Conservation (phyloP, 106 monocot species). For the Triglochin maritima region DNA sequence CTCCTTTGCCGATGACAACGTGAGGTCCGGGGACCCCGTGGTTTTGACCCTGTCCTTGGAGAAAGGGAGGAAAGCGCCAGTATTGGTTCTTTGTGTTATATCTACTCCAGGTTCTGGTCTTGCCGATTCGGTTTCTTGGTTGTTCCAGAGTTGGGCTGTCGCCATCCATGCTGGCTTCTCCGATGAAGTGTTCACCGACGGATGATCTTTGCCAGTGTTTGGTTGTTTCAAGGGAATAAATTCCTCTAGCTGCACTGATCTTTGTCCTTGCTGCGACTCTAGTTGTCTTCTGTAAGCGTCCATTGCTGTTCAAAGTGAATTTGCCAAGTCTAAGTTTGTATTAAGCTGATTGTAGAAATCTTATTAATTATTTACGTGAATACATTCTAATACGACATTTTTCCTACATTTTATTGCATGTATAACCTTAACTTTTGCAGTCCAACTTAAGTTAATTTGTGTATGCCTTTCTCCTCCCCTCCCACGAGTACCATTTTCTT, state of each 20-base stretch:
- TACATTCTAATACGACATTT: not conserved
- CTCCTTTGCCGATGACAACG: constrained; percentile 23
- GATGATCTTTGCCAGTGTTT: constrained; percentile 21
- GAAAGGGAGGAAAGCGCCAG: constrained; percentile 85
- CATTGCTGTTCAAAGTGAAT: constrained; percentile 26
- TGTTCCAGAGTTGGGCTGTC: constrained; percentile 80
- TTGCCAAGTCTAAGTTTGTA: too few relatives aligned
- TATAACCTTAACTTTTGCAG: too few relatives aligned
- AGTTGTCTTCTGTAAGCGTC: constrained; percentile 64
- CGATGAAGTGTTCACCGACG: constrained; percentile 1
- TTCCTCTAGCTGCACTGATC: constrained; percentile 55
- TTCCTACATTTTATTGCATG: too few relatives aligned
- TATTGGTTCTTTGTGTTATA: constrained; percentile 18
- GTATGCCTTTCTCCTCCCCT: too few relatives aligned
- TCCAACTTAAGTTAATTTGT: too few relatives aligned
- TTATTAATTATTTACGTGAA: not conserved
- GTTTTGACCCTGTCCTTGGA: constrained; percentile 33
- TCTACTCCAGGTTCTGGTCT: constrained; percentile 1
- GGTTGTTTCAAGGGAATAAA: constrained; percentile 58
- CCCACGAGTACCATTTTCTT: too few relatives aligned
- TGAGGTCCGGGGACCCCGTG: constrained; percentile 36
- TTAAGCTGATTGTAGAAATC: too few relatives aligned
- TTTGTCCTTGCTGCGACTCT: constrained; percentile 25
- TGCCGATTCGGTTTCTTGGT: not conserved
- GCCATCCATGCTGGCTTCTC: constrained; percentile 90